phyloP scores from a whole-genome alignment of 208 protist genomes.

The Trypanosoma congolense region DNA sequence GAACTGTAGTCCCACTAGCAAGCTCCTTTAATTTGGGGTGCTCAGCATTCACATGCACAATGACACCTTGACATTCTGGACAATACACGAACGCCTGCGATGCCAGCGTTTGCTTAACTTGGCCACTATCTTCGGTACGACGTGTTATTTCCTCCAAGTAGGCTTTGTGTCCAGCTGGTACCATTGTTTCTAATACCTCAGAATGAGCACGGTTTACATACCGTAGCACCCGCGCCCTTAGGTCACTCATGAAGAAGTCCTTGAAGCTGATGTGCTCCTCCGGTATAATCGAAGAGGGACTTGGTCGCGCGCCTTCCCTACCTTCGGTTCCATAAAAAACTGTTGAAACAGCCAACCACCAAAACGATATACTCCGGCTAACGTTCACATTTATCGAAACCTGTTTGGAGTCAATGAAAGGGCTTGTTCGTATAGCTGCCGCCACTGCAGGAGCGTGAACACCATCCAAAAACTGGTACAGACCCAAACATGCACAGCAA shows the following conservation, averaged over 20 bases:
- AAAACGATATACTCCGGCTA: slow-evolving; percentile 78
- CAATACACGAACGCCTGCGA: slow-evolving; percentile 62
- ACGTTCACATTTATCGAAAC: slow-evolving; percentile 84
- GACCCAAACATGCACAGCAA: slow-evolving; percentile 72
- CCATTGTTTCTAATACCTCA: slow-evolving; percentile 2
- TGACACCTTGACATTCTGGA: slow-evolving; percentile 43
- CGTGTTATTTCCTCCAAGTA: slow-evolving; percentile 18
- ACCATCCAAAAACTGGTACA: slow-evolving; percentile 85
- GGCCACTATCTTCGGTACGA: slow-evolving; percentile 23
- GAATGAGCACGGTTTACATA: slow-evolving; percentile 33
- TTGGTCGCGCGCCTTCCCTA: slow-evolving; percentile 22
- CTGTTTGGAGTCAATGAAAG: slow-evolving; percentile 52
- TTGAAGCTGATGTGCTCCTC: slow-evolving; percentile 85
- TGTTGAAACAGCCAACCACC: slow-evolving; percentile 67
- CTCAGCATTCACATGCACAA: slow-evolving; percentile 62
- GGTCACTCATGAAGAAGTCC: slow-evolving; percentile 84
- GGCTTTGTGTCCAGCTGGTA: slow-evolving; percentile 5
- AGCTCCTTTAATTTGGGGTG: slow-evolving; percentile 56
- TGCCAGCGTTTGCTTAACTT: slow-evolving; percentile 13
- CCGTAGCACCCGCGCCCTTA: slow-evolving; percentile 62
- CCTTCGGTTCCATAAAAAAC: slow-evolving; percentile 55
- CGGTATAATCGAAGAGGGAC: slow-evolving; percentile 39
- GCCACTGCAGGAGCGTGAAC: slow-evolving; percentile 64
- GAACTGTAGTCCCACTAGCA: slow-evolving; percentile 33
- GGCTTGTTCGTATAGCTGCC: slow-evolving; percentile 55